Conservation (phyloP, 768 basidiomycete genomes). For the Lanmaoa pseudosensibilis region DNA sequence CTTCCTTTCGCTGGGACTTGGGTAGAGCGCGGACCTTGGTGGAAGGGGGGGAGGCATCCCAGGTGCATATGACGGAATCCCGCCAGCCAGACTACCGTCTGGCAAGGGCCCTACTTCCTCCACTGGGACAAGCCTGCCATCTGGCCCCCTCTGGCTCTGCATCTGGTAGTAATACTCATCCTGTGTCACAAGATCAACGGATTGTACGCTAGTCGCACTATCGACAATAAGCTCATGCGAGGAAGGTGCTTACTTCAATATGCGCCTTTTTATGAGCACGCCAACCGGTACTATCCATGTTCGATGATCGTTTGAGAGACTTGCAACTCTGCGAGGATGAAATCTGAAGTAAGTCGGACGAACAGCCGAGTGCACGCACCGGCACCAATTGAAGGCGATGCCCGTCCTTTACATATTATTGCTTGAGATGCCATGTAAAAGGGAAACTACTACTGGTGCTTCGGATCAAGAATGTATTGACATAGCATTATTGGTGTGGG, state of each 20-base stretch:
- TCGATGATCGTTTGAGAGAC: not conserved
- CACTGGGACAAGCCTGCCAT: slow-evolving; percentile 53
- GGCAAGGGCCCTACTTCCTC: slow-evolving; percentile 62
- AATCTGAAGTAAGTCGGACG: too few relatives aligned
- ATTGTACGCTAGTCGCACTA: not conserved
- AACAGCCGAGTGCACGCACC: not conserved
- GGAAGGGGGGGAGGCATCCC: slow-evolving; percentile 44
- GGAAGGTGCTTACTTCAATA: slow-evolving; percentile 38
- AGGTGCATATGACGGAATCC: slow-evolving; percentile 41
- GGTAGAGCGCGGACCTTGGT: slow-evolving; percentile 34
- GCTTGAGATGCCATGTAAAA: not conserved
- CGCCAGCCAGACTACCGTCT: slow-evolving; percentile 57
- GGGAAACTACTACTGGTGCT: not conserved
- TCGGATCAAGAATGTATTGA: not conserved
- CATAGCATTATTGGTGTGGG: not conserved
- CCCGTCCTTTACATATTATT: not conserved
- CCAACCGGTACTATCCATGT: slow-evolving; percentile 81
- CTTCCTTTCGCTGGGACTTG: slow-evolving; percentile 19
- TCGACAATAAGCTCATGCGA: not conserved
- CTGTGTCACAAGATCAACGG: slow-evolving; percentile 26
- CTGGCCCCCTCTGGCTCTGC: slow-evolving; percentile 41
- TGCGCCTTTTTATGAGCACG: slow-evolving; percentile 63
- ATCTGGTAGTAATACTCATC: slow-evolving; percentile 29
- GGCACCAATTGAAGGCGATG: not conserved
- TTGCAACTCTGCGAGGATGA: not conserved